These are phyloP conservation scores for Neurospora hispaniola DNA, from an alignment of 495 filamentous ascomycete genomes.

Conservation along the genomic window DNA sequence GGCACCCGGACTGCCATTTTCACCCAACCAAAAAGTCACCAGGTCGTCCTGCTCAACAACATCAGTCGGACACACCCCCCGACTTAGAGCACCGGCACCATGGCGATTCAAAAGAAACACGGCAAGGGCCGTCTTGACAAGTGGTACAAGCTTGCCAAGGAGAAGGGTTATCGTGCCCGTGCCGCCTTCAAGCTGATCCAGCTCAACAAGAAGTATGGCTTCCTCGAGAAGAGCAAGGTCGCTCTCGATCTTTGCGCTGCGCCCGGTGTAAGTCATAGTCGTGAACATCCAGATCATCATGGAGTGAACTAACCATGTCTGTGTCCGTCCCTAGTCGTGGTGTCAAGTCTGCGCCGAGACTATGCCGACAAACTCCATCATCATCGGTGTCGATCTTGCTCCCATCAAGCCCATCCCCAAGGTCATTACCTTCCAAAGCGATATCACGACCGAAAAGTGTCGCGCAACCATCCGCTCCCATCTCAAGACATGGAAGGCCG, in stretches of 20 bases:
- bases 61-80: constrained; percentile 1
- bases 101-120: constrained; percentile 99
- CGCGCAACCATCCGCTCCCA: constrained; percentile 82
- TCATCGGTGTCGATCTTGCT: constrained; percentile 88
- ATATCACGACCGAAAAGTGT: constrained; percentile 97
- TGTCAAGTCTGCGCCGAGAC: constrained; percentile 95
- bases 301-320: background rate
- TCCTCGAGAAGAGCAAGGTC: constrained; percentile 93
- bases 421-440: constrained; percentile 90
- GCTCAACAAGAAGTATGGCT: constrained; percentile 97
- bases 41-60: constrained; percentile 1
- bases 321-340: constrained; percentile 58
- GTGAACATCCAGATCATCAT: background rate
- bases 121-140: constrained; percentile 99
- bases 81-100: constrained; percentile 27
- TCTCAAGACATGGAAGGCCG: constrained; percentile 94
- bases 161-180: constrained; percentile 94
- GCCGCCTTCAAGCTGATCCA: constrained; percentile 98
- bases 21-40: background rate
- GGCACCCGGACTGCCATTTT: background rate
- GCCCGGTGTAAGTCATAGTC: constrained; percentile 61
- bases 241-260: constrained; percentile 95
- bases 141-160: constrained; percentile 82
- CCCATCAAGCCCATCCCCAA: constrained; percentile 94
- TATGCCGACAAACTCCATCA: constrained; percentile 83